These are phyloP conservation scores for Exserohilum rostratum DNA, from an alignment of 2,329 filamentous ascomycete genomes.

Conservation along the genomic window DNA sequence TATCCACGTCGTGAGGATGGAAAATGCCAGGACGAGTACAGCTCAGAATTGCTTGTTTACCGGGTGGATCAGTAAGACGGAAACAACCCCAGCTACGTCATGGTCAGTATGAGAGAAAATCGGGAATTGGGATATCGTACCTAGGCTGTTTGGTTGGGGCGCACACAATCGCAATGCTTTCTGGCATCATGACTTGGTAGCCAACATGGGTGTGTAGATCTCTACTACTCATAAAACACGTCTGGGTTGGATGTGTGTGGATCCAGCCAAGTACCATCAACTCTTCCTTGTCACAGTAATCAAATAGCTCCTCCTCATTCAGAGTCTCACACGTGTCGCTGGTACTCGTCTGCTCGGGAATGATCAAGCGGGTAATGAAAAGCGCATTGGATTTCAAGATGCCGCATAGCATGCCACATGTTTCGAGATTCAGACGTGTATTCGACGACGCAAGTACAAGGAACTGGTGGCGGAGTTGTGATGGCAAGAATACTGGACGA, in stretches of 20 bases:
- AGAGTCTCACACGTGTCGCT: constrained; percentile 94
- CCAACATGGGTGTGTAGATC: constrained; percentile 93
- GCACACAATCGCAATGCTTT: constrained; percentile 96
- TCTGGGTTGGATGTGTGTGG: constrained; percentile 94
- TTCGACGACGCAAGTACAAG: constrained; percentile 76
- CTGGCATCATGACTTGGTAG: constrained; percentile 95
- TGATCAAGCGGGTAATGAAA: constrained; percentile 85
- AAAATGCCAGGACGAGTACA: constrained; percentile 83
- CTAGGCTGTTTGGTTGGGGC: constrained; percentile 79
- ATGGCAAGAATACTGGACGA: constrained; percentile 85
- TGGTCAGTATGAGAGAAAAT: neutral
- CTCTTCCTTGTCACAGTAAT: constrained; percentile 85
- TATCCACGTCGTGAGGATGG: constrained; percentile 73
- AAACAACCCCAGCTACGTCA: constrained; percentile 82
- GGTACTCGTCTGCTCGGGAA: constrained; percentile 88
- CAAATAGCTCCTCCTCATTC: constrained; percentile 82
- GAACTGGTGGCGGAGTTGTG: constrained; percentile 74
- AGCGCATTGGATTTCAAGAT: constrained; percentile 90
- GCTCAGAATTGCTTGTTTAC: constrained; percentile 79
- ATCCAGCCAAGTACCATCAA: constrained; percentile 94
- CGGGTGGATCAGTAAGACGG: constrained; percentile 89
- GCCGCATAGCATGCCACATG: constrained; percentile 92
- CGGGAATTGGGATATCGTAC: constrained; percentile 58
- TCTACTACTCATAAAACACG: constrained; percentile 95
- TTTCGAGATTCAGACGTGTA: constrained; percentile 83